Conservation (phyloP, 2,329 filamentous ascomycete genomes). For the Colletotrichum scovillei region DNA sequence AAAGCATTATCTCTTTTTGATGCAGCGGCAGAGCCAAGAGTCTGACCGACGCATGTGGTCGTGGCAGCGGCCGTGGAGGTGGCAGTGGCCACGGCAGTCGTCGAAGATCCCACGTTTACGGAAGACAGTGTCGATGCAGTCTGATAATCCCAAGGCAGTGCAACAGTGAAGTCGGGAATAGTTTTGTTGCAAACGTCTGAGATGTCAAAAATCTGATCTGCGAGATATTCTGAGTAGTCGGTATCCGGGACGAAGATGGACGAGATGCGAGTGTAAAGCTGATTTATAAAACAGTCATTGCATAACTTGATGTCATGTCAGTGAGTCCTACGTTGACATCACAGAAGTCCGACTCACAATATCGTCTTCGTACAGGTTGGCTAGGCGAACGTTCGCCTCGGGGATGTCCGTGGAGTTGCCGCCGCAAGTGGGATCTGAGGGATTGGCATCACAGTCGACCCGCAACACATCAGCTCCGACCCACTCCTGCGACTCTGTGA, state of each 20-base stretch:
- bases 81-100: not conserved
- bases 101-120: not conserved
- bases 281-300: not conserved
- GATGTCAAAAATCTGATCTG: not conserved
- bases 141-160: not conserved
- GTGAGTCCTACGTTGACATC: not conserved
- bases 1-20: not conserved
- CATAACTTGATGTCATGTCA: not conserved
- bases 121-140: not conserved
- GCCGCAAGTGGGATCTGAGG: constrained; percentile 1
- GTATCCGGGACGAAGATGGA: not conserved
- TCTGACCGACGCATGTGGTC: not conserved
- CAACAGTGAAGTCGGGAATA: not conserved
- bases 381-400: constrained; percentile 1
- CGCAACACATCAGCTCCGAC: not conserved
- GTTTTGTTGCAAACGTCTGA: not conserved
- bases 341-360: not conserved
- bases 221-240: not conserved
- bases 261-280: not conserved
- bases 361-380: constrained; percentile 8
- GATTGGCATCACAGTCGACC: constrained; percentile 1
- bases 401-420: constrained; percentile 4
- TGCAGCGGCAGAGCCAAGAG: not conserved
- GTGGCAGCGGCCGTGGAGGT: not conserved
- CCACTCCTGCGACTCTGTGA: not conserved